Percentiles rank a stretch among this genome's conserved stretches.
phyloP scores from a whole-genome alignment of 2,329 filamentous ascomycete species.

The Pseudogymnoascus pannorum region DNA sequence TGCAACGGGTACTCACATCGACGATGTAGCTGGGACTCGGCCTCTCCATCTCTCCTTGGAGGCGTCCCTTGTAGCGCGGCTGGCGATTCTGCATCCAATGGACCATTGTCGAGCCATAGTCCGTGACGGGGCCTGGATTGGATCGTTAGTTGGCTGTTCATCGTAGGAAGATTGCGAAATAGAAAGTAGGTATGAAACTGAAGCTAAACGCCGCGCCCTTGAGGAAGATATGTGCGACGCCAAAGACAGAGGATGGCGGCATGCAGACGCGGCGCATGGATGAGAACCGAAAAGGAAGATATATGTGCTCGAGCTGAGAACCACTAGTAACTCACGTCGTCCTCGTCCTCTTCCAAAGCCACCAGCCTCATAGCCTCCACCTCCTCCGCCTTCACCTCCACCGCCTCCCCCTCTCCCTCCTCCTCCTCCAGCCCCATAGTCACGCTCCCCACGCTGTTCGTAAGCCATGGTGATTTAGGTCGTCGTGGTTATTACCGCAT shows the following conservation, averaged over 20 bases:
- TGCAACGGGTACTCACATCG: constrained; percentile 52
- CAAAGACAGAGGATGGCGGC: background rate
- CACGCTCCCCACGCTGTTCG: constrained; percentile 43
- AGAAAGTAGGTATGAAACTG: background rate
- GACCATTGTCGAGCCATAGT: constrained; percentile 83
- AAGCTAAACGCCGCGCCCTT: background rate
- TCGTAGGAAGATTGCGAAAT: background rate
- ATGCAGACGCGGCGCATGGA: background rate
- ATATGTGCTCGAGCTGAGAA: background rate
- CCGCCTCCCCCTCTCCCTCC: constrained; percentile 12
- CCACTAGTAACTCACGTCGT: constrained; percentile 37
- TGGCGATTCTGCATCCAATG: constrained; percentile 85
- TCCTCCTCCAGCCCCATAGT: constrained; percentile 19
- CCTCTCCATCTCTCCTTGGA: constrained; percentile 69
- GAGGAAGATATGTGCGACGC: background rate
- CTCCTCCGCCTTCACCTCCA: constrained; percentile 18
- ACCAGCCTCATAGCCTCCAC: constrained; percentile 29
- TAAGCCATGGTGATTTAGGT: constrained; percentile 36
- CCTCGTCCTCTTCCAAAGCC: constrained; percentile 42
- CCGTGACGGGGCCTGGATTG: constrained; percentile 71
- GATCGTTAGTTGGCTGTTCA: constrained; percentile 10
- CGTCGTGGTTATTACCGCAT: background rate
- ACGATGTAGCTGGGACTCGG: constrained; percentile 86
- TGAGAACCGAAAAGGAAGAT: background rate
- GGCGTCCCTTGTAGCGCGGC: constrained; percentile 65